phyloP scores from a whole-genome alignment of 192 early-diverging fungal species.

The Geosiphon pyriformis region DNA sequence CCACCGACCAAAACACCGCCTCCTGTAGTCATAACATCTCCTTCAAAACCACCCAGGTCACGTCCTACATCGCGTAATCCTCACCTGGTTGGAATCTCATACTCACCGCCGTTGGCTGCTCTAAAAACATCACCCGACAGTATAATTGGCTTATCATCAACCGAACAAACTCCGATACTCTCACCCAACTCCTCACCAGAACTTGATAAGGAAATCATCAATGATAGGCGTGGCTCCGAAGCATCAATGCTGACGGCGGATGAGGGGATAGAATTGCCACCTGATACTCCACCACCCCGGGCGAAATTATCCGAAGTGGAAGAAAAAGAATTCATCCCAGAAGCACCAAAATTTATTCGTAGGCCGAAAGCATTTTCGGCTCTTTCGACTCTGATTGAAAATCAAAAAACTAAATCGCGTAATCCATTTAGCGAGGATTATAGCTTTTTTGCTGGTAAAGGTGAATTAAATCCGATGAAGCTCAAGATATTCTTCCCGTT shows the following conservation, averaged over 20 bases:
- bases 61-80: slow-evolving; percentile 18
- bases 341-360: slow-evolving; percentile 22
- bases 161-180: slow-evolving; percentile 21
- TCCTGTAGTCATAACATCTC: slow-evolving; percentile 41
- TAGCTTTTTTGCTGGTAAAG: slow-evolving; percentile 55
- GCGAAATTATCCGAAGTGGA: slow-evolving; percentile 15
- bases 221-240: slow-evolving; percentile 15
- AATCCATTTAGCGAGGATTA: slow-evolving; percentile 72
- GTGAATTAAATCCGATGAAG: slow-evolving; percentile 50
- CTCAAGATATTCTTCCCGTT: slow-evolving; percentile 63
- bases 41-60: slow-evolving; percentile 35
- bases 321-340: slow-evolving; percentile 13
- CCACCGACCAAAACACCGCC: slow-evolving; percentile 37
- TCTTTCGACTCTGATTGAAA: slow-evolving; percentile 55
- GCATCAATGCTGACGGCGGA: slow-evolving; percentile 11
- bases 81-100: neutral
- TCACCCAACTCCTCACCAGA: slow-evolving; percentile 22
- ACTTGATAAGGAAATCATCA: slow-evolving; percentile 8
- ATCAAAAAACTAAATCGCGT: slow-evolving; percentile 49
- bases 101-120: slow-evolving; percentile 2
- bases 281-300: slow-evolving; percentile 27
- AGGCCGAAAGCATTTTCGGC: slow-evolving; percentile 44
- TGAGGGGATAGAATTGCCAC: slow-evolving; percentile 23
- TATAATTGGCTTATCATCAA: slow-evolving; percentile 17
- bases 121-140: slow-evolving; percentile 24